phyloP scores from a whole-genome alignment of 2,329 filamentous ascomycete genomes.

The Orbilia quercus region DNA sequence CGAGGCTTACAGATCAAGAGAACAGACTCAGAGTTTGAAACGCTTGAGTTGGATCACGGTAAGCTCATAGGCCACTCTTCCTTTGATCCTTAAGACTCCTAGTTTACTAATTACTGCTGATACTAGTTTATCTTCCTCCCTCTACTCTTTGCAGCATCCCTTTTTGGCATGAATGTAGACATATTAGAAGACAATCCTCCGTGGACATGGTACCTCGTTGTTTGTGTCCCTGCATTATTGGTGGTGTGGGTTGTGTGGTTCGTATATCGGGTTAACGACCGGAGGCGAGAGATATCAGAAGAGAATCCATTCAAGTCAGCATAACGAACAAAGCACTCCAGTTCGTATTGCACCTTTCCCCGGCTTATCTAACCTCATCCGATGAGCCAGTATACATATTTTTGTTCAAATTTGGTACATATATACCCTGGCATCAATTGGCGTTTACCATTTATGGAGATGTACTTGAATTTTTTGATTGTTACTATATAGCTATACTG shows the following conservation, averaged over 20 bases:
- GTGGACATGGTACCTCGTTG: constrained; percentile 56
- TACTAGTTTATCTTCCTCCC: constrained; percentile 58
- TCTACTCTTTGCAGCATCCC: constrained; percentile 52
- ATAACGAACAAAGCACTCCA: neutral
- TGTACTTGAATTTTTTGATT: too few species aligned
- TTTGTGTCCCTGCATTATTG: constrained; percentile 46
- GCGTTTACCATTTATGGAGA: too few species aligned
- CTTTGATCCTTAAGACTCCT: constrained; percentile 22
- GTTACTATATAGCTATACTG: too few species aligned
- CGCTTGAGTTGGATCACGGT: constrained; percentile 59
- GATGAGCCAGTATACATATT: too few species aligned
- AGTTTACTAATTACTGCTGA: constrained; percentile 19
- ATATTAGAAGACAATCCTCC: constrained; percentile 49
- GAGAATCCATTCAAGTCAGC: constrained; percentile 53
- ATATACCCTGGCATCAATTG: too few species aligned
- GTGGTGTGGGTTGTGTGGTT: constrained; percentile 50
- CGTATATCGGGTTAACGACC: constrained; percentile 44
- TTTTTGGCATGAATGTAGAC: constrained; percentile 58
- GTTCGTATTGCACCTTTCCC: too few species aligned
- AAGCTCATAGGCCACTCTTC: constrained; percentile 16
- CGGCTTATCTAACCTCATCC: too few species aligned
- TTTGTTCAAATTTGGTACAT: too few species aligned
- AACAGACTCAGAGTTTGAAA: constrained; percentile 58
- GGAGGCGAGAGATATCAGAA: constrained; percentile 34
- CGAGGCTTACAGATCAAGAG: constrained; percentile 58